Evolutionary conservation across 495 filamentous ascomycete genomes (phyloP).

Genomic region (Penicillium bialowiezense): DNA sequence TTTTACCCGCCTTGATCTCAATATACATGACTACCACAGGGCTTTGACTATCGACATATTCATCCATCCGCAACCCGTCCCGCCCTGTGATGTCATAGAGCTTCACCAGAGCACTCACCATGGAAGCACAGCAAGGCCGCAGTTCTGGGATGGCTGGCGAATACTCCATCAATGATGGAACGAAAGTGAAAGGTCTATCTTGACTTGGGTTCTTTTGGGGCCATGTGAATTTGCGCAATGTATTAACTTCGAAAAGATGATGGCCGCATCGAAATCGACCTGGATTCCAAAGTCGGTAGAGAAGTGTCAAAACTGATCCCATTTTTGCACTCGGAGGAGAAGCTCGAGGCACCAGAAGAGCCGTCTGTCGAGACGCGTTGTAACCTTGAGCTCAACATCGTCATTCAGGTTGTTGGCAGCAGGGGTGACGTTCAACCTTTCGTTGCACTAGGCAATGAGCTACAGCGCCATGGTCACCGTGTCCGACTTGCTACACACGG

Average conservation of each 20-base stretch:
- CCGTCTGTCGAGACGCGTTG: not conserved
- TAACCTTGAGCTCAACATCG: slow-evolving; percentile 32
- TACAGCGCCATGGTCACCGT: slow-evolving; percentile 42
- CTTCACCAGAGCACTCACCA: not conserved
- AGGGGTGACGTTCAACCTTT: slow-evolving; percentile 52
- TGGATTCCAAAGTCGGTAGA: slow-evolving; percentile 8
- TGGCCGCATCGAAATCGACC: slow-evolving; percentile 10
- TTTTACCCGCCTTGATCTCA: too few species aligned
- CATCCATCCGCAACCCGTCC: not conserved
- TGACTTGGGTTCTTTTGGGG: not conserved
- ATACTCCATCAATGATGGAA: not conserved
- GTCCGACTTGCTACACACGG: slow-evolving; percentile 61
- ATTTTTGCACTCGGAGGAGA: not conserved
- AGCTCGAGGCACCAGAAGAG: not conserved
- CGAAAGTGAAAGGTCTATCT: not conserved
- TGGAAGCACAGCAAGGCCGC: not conserved
- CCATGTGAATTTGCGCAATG: not conserved
- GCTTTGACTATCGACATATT: not conserved
- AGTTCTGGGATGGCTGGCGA: not conserved
- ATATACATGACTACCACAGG: too few species aligned
- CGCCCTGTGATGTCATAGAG: not conserved
- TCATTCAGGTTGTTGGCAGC: slow-evolving; percentile 53
- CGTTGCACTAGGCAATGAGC: slow-evolving; percentile 46
- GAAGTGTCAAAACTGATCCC: slow-evolving; percentile 6
- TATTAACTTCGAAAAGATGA: slow-evolving; percentile 3